Evolutionary conservation across 179 eudicot genomes (phyloP).

Genomic region (Heliamphora pulchella): DNA sequence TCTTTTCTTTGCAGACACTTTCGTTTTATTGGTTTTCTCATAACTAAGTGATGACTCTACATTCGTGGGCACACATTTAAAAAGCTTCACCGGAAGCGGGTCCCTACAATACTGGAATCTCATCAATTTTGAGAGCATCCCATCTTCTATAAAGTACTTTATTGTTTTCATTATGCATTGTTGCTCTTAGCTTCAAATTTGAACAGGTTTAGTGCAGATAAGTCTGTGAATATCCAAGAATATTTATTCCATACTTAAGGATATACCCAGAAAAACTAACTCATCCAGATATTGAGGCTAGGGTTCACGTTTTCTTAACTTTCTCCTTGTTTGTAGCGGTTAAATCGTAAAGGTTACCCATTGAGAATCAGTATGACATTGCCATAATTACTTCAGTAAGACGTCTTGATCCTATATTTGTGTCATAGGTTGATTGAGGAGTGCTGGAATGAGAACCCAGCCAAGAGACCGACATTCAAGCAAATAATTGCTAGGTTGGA

Average conservation of each 20-base stretch:
- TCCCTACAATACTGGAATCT: no score
- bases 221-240: not conserved
- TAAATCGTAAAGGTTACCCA: not conserved
- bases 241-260: not conserved
- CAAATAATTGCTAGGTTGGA: conserved; percentile 66
- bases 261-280: not conserved
- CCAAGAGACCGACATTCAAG: conserved; percentile 73
- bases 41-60: no score
- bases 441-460: conserved; percentile 76
- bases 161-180: not conserved
- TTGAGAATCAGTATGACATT: not conserved
- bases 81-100: no score
- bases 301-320: not conserved
- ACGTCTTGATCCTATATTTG: conserved; percentile 5
- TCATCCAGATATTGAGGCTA: not conserved
- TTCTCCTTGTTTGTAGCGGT: not conserved
- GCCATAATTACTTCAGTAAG: not conserved
- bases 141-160: not conserved
- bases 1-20: no score
- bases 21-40: no score
- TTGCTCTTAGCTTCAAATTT: not conserved
- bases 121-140: no score
- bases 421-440: conserved; percentile 66
- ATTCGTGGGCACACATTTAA: no score
- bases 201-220: not conserved